A percentile compares a stretch with the other conserved stretches of the same genome.
phyloP scores from a whole-genome alignment of 441 rosid species.

The Cnidoscolus chayamansa region DNA sequence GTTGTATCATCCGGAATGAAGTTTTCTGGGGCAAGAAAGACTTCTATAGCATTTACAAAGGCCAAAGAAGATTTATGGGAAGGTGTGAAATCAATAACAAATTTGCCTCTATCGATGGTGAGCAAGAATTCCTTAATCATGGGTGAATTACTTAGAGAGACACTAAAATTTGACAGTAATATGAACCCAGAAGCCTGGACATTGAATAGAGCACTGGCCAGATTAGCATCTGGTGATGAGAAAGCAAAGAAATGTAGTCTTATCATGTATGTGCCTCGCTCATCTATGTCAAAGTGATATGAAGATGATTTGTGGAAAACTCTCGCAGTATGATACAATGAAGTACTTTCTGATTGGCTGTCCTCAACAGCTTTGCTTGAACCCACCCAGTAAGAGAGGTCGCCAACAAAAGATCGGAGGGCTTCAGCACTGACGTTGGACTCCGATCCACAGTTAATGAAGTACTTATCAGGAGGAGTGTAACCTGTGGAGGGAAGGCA shows the following conservation, averaged over 20 bases:
- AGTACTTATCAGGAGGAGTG: slow-evolving; percentile 10
- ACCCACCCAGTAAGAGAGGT: neutral
- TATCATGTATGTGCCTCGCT: slow-evolving; percentile 11
- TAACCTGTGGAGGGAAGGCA: slow-evolving; percentile 15
- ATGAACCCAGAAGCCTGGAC: slow-evolving; percentile 12
- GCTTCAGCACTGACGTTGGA: neutral
- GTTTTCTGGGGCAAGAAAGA: slow-evolving; percentile 17
- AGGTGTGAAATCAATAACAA: slow-evolving; percentile 2
- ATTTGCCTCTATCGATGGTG: neutral
- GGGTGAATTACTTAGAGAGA: neutral
- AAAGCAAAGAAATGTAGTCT: slow-evolving; percentile 20
- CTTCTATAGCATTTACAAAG: slow-evolving; percentile 21
- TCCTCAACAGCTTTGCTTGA: slow-evolving; percentile 5
- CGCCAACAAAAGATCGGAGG: neutral
- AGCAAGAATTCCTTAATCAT: slow-evolving; percentile 17
- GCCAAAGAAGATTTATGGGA: slow-evolving; percentile 7
- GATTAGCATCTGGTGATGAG: slow-evolving; percentile 3
- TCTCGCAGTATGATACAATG: slow-evolving; percentile 12
- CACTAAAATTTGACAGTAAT: slow-evolving; percentile 2
- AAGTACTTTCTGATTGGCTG: neutral
- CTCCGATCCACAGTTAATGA: slow-evolving; percentile 24
- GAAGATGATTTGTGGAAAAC: slow-evolving; percentile 3
- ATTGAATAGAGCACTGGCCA: slow-evolving; percentile 4
- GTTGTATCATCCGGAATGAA: slow-evolving; percentile 12
- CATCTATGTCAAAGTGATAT: slow-evolving; percentile 3